A percentile compares a stretch with the other conserved stretches of the same genome.
Conservation (phyloP, 768 basidiomycete genomes). For the Boletus eberwhitei region DNA sequence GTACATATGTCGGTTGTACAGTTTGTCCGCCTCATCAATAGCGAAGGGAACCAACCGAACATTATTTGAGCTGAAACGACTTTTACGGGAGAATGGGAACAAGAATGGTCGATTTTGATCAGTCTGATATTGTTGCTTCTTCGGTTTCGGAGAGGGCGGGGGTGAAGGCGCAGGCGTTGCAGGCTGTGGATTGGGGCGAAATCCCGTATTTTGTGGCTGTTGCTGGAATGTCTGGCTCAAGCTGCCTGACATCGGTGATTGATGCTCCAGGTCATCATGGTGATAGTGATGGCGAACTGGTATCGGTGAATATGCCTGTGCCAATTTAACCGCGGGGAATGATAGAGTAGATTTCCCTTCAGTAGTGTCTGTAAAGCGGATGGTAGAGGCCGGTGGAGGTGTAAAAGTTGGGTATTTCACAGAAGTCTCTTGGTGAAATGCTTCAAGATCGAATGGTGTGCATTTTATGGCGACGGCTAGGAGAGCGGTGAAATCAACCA, state of each 20-base stretch:
- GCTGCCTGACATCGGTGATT: constrained; percentile 38
- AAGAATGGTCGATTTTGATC: constrained; percentile 92
- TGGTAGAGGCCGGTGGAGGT: constrained; percentile 47
- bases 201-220: constrained; percentile 24
- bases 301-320: constrained; percentile 89
- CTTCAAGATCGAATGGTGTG: constrained; percentile 84
- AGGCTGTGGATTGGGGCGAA: constrained; percentile 54
- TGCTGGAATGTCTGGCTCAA: constrained; percentile 37
- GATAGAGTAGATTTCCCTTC: constrained; percentile 30
- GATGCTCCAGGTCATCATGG: constrained; percentile 68
- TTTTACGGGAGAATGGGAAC: constrained; percentile 85
- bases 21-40: constrained; percentile 90
- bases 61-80: constrained; percentile 46
- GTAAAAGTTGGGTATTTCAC: constrained; percentile 96
- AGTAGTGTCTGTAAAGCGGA: constrained; percentile 26
- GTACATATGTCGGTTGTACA: constrained; percentile 90
- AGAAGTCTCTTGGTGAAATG: constrained; percentile 85
- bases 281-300: constrained; percentile 94
- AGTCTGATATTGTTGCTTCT: constrained; percentile 98
- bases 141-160: constrained; percentile 81
- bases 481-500: constrained; percentile 5
- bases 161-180: constrained; percentile 91
- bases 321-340: constrained; percentile 60
- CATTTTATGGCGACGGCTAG: constrained; percentile 76
- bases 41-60: constrained; percentile 85